phyloP scores from a whole-genome alignment of 768 basidiomycete species.

The Tricholoma matsutake region DNA sequence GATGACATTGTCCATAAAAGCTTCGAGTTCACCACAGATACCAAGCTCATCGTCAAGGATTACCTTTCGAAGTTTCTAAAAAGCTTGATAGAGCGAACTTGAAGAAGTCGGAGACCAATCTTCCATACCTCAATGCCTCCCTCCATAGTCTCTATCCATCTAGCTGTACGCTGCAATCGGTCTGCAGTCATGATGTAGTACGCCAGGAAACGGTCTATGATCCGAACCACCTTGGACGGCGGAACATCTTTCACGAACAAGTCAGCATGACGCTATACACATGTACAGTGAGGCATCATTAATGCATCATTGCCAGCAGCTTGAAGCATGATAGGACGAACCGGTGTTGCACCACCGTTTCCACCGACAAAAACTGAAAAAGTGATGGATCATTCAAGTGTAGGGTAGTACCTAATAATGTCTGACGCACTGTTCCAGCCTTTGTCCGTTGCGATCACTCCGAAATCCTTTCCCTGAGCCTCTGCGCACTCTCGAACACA shows the following conservation, averaged over 20 bases:
- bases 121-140: slow-evolving; percentile 37
- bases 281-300: background rate
- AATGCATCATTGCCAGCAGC: background rate
- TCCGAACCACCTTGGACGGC: slow-evolving; percentile 45
- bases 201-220: slow-evolving; percentile 64
- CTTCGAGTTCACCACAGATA: slow-evolving; percentile 67
- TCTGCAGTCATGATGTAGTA: slow-evolving; percentile 76
- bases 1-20: slow-evolving; percentile 62
- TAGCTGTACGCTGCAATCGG: slow-evolving; percentile 64
- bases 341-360: slow-evolving; percentile 61
- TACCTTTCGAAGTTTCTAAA: slow-evolving; percentile 53
- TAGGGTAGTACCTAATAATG: background rate
- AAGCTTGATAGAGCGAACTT: background rate
- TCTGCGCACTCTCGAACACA: slow-evolving; percentile 78
- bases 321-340: background rate
- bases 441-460: slow-evolving; percentile 73
- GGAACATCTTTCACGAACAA: slow-evolving; percentile 68
- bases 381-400: background rate
- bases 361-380: slow-evolving; percentile 57
- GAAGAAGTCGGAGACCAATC: background rate
- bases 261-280: slow-evolving; percentile 51
- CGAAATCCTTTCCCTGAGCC: slow-evolving; percentile 70
- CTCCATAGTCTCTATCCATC: slow-evolving; percentile 71
- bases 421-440: slow-evolving; percentile 55
- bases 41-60: slow-evolving; percentile 70